phyloP scores from a whole-genome alignment of 306 rosid species.

The barrel medic (Medicago truncatula) region MtrunA17r5.0-ANR NC_053047.1:21565501-21566000 shows the following conservation, averaged over 20 bases:
- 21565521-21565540: background rate
- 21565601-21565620: background rate
- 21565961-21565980: conserved; percentile 88
- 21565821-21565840: background rate
- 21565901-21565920: conserved; percentile 89
- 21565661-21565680: conserved; percentile 10
- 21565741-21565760: background rate
- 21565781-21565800: background rate
- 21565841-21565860: background rate
- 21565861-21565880: conserved; percentile 15
- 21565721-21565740: background rate
- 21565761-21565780: no score
- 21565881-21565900: conserved; percentile 5
- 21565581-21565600: background rate
- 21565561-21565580: background rate
- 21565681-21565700: background rate
- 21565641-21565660: background rate
- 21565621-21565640: background rate
- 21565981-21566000: conserved; percentile 68
- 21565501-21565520: background rate
- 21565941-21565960: conserved; percentile 88
- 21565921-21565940: conserved; percentile 90
- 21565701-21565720: background rate
- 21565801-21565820: background rate
- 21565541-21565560: background rate